Evolutionary conservation across 2,329 filamentous ascomycete species (phyloP).

Genomic region (Aspergillus quadricinctus): DNA sequence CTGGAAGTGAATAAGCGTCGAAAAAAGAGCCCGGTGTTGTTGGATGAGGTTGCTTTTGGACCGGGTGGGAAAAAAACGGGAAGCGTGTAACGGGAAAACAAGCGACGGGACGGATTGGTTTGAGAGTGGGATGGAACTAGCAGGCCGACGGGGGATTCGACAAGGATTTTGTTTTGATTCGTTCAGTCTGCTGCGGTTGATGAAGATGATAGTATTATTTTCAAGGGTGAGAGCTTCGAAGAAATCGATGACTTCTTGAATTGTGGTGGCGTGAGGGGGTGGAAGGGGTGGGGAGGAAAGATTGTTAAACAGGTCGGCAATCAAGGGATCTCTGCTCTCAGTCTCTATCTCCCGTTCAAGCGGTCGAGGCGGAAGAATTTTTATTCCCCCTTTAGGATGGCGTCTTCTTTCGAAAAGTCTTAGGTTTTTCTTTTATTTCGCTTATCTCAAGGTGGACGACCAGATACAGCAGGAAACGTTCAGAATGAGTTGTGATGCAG

Average conservation of each 20-base stretch:
- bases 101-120: background rate
- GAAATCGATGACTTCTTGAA: background rate
- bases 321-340: constrained; percentile 14
- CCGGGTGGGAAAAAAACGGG: constrained; percentile 1
- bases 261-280: constrained; percentile 6
- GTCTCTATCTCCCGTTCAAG: background rate
- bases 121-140: background rate
- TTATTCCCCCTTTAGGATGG: background rate
- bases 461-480: background rate
- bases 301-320: constrained; percentile 15
- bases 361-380: background rate
- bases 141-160: background rate
- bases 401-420: background rate
- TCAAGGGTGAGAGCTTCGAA: background rate
- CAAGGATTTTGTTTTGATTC: background rate
- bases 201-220: background rate
- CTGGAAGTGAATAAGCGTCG: constrained; percentile 4
- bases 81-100: constrained; percentile 1
- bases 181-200: background rate
- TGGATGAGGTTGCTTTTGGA: constrained; percentile 1
- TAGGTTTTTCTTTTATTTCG: background rate
- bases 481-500: background rate
- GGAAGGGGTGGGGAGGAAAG: constrained; percentile 2
- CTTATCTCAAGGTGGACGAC: background rate
- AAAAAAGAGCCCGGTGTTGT: background rate